Evolutionary conservation across 257 asterid species (phyloP).

Genomic region (Gentiana straminea): DNA sequence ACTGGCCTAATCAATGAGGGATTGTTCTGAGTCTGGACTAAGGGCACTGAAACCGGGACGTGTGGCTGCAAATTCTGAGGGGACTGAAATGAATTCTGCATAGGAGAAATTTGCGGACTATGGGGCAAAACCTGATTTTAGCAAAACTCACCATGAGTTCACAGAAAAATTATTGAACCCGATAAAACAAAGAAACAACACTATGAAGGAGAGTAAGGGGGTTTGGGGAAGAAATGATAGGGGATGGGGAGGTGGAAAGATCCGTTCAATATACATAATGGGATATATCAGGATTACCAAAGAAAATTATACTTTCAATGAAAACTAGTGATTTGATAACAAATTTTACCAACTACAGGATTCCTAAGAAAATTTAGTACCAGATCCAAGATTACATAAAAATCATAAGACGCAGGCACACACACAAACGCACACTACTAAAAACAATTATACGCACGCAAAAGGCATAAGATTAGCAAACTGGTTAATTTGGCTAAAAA

Average conservation of each 20-base stretch:
- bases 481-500: too few species aligned
- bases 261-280: slow-evolving; percentile 23
- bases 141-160: not conserved
- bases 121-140: slow-evolving; percentile 30
- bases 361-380: too few species aligned
- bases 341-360: too few species aligned
- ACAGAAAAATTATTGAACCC: not conserved
- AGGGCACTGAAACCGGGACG: slow-evolving; percentile 29
- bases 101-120: slow-evolving; percentile 37
- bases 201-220: too few species aligned
- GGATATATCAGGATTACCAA: slow-evolving; percentile 17
- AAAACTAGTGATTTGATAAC: too few species aligned
- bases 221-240: not conserved
- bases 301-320: too few species aligned
- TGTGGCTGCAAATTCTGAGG: slow-evolving; percentile 42
- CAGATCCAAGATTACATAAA: too few species aligned
- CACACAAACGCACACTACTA: too few species aligned
- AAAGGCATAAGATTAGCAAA: too few species aligned
- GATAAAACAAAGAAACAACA: not conserved
- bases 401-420: too few species aligned
- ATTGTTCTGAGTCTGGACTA: slow-evolving; percentile 32
- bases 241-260: not conserved
- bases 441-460: too few species aligned
- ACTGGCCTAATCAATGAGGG: slow-evolving; percentile 42
- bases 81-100: slow-evolving; percentile 50